Base-by-base conservation (phyloP, 1,284 basidiomycete species). In the Cerrena zonata region DNA sequence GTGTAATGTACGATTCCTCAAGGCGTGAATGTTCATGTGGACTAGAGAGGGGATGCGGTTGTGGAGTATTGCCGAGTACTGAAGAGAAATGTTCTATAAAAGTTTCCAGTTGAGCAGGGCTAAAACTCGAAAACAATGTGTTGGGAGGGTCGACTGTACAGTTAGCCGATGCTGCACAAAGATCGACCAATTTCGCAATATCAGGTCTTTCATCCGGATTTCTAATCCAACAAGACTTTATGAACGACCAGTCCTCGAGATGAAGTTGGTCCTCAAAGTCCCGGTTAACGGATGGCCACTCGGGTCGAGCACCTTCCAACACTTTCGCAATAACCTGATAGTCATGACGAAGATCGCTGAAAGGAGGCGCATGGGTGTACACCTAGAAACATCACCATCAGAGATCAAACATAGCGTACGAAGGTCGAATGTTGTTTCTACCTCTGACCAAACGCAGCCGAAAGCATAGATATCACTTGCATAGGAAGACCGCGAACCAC, bases 381-480 rank as follows among this genome's bases (percentile, higher is more conserved):
- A 34, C 30, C 30, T 34, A 15, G 30, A n/a, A 15, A 15, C 30
- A 34, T 34, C 15, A 34, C 7, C 7, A 15, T 34, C 7, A 34
- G 30, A 34, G 7, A 7, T 34, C 30, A 34, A 34, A 7, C 30
- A 34, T 15, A 34, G 30, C 30, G 30, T 34, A n/a, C n/a, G n/a
- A n/a, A n/a, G n/a, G n/a, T n/a, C n/a, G n/a, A n/a, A n/a, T n/a
- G n/a, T n/a, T 19, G 10, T 13, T 25, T 43, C 34, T n/a, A 45
- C 49, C 58, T 65, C 64, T 7, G 63, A 43, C 43, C 61, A 61
- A 25, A 63, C 59, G 47, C 62, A 64, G 2, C 57, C 64, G 51
- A 64, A 63, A 1, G 64, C 53, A 52, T 63, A 65, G 12, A 64
- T 52, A 52, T 65, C 63, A 46, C 60, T 63, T 7, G 59, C 58